Base-by-base conservation (phyloP, 139 green algal genomes). In the Diplosphaera chodatii region DNA sequence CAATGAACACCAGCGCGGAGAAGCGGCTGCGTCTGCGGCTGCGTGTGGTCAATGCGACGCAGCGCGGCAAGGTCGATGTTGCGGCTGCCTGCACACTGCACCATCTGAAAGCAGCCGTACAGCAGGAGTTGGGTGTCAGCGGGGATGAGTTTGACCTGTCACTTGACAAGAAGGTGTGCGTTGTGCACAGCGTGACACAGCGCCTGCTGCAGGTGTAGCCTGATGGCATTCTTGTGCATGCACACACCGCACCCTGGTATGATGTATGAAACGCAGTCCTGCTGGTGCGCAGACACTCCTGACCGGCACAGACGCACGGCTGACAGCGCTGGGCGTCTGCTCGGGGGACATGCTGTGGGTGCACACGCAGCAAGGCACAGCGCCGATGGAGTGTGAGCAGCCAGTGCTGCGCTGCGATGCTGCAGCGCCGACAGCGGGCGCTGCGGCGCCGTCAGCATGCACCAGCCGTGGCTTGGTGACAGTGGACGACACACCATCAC, bases 261-360 rank as follows among this genome's bases (percentile, higher is more conserved):
- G 37, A 8, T 13, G 13, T 48, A 48, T 21, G 37, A 13, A 13
- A 8, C 10, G 37, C 37, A 13, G 10, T 48, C 10, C 37, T 48
- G 37, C 37, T 8, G 13, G 8, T 8, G 10, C 13, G 48, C 48
- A 59, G 48, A 25, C 48, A 10, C 3, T 25, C 13, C 48, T 59
- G 32, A 21, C 8, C 6, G 29, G 32, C 16, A 15, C 40, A 6
- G 63, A 73, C 3, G 67, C 74, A 8, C 34, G 40, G 0, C 28
- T 82, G 29, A 74, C 30, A 2, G 28, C 41, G 33, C 40, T 82
- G 27, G 71, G 78, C 15, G 63, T 85, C 22, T 71, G 72, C 41
- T 28, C n/a, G 55, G 80, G 80, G 30, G 80, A 85, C 32, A 40
- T 81, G 30, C 29, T 85, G n/a, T 85, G 80, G 80, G 32, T 82